phyloP scores from a whole-genome alignment of 805 yeast genomes.

The Ogataea saltuana region DNA sequence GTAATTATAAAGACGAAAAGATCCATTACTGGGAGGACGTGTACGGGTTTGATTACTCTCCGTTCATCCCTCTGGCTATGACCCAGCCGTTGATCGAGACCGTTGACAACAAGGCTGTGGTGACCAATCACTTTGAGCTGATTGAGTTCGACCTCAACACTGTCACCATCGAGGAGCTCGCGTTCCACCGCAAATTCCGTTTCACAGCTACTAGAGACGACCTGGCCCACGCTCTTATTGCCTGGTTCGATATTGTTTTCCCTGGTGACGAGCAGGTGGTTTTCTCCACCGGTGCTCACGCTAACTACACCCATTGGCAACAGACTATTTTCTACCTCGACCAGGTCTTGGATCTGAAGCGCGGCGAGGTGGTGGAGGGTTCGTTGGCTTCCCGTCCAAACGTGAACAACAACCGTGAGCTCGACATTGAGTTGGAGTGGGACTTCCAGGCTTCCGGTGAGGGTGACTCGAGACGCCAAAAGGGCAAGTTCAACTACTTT shows the following conservation, averaged over 20 bases:
- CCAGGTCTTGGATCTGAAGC: conserved; percentile 72
- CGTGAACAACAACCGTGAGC: conserved; percentile 76
- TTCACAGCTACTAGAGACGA: conserved; percentile 78
- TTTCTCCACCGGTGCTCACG: conserved; percentile 94
- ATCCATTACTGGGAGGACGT: conserved; percentile 95
- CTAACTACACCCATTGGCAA: conserved; percentile 97
- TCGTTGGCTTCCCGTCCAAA: conserved; percentile 76
- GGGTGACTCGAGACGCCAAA: conserved; percentile 47
- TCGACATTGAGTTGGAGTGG: conserved; percentile 78
- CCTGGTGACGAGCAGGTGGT: conserved; percentile 66
- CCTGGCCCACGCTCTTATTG: conserved; percentile 81
- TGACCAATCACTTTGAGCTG: conserved; percentile 69
- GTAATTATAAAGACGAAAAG: conserved; percentile 87
- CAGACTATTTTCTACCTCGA: conserved; percentile 92
- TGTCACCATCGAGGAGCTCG: conserved; percentile 76
- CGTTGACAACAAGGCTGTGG: conserved; percentile 75
- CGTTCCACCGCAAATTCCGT: conserved; percentile 69
- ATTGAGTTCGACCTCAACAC: conserved; percentile 89
- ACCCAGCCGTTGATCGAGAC: conserved; percentile 94
- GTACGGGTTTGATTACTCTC: conserved; percentile 94
- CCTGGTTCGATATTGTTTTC: conserved; percentile 95
- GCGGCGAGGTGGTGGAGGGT: conserved; percentile 77
- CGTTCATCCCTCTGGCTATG: conserved; percentile 83
- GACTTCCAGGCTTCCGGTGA: conserved; percentile 43
- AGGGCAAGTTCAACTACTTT: conserved; percentile 64